Conservation (phyloP, 2,329 filamentous ascomycete genomes). For the Ascochyta pisi region DNA sequence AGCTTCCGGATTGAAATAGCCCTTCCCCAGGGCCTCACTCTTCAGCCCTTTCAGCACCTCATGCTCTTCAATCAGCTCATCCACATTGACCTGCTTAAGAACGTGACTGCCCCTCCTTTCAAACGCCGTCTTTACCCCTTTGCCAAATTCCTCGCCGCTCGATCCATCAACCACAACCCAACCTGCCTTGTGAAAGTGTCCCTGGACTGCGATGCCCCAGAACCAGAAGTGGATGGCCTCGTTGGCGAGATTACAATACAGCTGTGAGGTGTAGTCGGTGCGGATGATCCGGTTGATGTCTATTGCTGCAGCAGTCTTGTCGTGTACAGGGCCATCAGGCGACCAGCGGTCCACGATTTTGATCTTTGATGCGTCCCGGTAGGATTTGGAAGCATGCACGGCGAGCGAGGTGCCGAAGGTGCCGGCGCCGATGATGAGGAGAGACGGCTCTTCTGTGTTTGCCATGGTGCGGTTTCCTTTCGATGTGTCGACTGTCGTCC, state of each 20-base stretch:
- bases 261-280: slow-evolving; percentile 63
- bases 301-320: slow-evolving; percentile 61
- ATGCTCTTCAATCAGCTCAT: slow-evolving; percentile 51
- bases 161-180: slow-evolving; percentile 63
- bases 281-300: slow-evolving; percentile 69
- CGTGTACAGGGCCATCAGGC: slow-evolving; percentile 47
- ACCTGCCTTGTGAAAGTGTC: slow-evolving; percentile 64
- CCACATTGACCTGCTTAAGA: slow-evolving; percentile 39
- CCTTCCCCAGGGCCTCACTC: slow-evolving; percentile 35
- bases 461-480: not conserved
- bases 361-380: slow-evolving; percentile 53
- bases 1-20: slow-evolving; percentile 59
- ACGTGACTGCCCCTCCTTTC: slow-evolving; percentile 52
- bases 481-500: not conserved
- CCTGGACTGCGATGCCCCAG: slow-evolving; percentile 34
- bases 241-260: slow-evolving; percentile 61
- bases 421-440: slow-evolving; percentile 69
- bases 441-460: slow-evolving; percentile 17
- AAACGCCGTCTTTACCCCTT: slow-evolving; percentile 63
- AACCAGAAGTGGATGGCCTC: slow-evolving; percentile 54
- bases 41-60: slow-evolving; percentile 46
- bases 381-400: slow-evolving; percentile 64
- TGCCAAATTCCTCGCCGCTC: slow-evolving; percentile 55
- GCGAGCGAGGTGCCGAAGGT: slow-evolving; percentile 72
- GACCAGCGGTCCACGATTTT: slow-evolving; percentile 41